These are phyloP conservation scores for Pleurotus platypus DNA, from an alignment of 768 basidiomycete genomes.

Conservation along the genomic window DNA sequence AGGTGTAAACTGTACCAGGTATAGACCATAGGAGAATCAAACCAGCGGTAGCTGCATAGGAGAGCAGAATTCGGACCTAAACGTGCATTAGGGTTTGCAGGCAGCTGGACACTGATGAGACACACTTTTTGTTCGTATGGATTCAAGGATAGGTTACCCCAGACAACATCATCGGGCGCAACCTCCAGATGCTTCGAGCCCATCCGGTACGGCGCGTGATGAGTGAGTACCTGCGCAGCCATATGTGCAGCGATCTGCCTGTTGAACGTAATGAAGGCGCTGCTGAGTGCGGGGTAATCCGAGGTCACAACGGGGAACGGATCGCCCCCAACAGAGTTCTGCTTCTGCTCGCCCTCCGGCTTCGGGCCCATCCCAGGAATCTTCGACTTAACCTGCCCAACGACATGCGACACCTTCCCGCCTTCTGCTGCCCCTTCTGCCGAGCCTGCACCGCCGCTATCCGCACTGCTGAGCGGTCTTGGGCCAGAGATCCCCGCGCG, in stretches of 20 bases:
- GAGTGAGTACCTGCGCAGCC: constrained; percentile 68
- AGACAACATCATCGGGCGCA: constrained; percentile 85
- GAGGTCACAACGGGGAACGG: constrained; percentile 15
- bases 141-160: constrained; percentile 86
- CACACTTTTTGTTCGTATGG: constrained; percentile 71
- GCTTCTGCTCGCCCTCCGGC: constrained; percentile 13
- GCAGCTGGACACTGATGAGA: not conserved
- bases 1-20: constrained; percentile 47
- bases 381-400: not conserved
- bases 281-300: constrained; percentile 58
- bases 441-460: constrained; percentile 9
- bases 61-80: constrained; percentile 53
- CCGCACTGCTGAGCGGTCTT: constrained; percentile 7
- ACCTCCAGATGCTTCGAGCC: constrained; percentile 71
- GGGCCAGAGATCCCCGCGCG: constrained; percentile 10
- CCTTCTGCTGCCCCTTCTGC: constrained; percentile 1
- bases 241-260: constrained; percentile 91
- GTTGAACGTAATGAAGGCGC: constrained; percentile 89
- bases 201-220: constrained; percentile 87
- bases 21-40: constrained; percentile 88
- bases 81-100: not conserved
- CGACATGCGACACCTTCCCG: constrained; percentile 4
- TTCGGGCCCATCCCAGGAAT: constrained; percentile 1
- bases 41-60: constrained; percentile 72
- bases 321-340: constrained; percentile 17